Conservation (phyloP, 345 rosid genomes). For the Turnera subulata region DNA sequence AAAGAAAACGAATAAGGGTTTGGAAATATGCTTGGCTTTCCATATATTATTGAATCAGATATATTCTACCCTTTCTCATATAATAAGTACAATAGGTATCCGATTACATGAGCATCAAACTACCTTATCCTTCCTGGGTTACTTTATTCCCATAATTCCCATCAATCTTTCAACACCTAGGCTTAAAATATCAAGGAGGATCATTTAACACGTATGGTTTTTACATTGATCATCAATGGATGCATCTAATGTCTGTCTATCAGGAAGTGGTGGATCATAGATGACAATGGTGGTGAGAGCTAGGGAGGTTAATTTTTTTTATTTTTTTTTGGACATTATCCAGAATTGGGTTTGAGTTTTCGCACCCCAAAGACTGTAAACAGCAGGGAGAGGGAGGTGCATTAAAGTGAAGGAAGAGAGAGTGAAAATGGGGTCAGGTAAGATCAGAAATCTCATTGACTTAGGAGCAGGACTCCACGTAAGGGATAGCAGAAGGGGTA, state of each 20-base stretch:
- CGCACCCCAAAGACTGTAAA: slow-evolving; percentile 19
- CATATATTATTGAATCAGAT: too few species aligned
- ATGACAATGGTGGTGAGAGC: slow-evolving; percentile 2
- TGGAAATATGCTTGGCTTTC: neutral
- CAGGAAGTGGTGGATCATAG: neutral
- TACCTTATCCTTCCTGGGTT: neutral
- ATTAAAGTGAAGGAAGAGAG: neutral
- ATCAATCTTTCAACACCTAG: neutral
- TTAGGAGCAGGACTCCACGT: neutral
- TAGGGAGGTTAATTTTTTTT: too few species aligned
- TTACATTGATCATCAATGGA: too few species aligned
- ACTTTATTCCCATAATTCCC: slow-evolving; percentile 2
- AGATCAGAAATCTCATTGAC: slow-evolving; percentile 11
- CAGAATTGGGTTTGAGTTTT: neutral
- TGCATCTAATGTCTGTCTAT: too few species aligned
- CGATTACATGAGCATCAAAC: neutral
- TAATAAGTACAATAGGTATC: neutral
- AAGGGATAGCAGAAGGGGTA: neutral
- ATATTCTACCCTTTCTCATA: too few species aligned
- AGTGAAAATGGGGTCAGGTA: neutral
- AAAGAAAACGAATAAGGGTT: too few species aligned
- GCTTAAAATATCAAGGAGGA: too few species aligned
- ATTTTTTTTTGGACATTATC: slow-evolving; percentile 15
- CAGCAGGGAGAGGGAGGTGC: neutral
- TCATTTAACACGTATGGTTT: neutral